These are phyloP conservation scores for Chalaropsis ovoidea DNA, from an alignment of 2,329 filamentous ascomycete genomes.

Conservation along the genomic window DNA sequence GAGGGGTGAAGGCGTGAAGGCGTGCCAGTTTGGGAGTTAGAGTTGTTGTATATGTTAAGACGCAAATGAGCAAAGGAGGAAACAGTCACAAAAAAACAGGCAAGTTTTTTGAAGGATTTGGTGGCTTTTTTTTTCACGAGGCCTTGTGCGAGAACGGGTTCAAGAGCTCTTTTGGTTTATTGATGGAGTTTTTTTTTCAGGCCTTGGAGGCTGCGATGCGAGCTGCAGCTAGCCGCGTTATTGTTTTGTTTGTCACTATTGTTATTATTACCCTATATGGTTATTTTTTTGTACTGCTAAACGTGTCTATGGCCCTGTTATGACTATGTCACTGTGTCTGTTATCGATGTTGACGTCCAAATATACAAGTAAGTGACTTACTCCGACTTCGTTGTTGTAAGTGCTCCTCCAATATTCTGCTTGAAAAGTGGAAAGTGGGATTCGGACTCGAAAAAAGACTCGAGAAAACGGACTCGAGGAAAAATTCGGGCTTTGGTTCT, in stretches of 20 bases:
- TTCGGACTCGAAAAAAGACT: neutral
- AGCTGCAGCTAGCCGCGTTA: slow-evolving; percentile 3
- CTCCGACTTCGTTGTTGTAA: too few species aligned
- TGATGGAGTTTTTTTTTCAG: neutral
- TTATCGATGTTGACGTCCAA: neutral
- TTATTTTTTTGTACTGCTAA: too few species aligned
- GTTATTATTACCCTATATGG: neutral
- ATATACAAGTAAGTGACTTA: neutral
- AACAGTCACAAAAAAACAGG: neutral
- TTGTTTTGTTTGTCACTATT: neutral
- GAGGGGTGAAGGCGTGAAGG: neutral
- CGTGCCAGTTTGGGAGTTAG: neutral
- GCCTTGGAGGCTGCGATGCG: neutral
- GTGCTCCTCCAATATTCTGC: neutral
- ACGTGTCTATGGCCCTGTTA: neutral
- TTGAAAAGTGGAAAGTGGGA: neutral
- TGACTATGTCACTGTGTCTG: neutral
- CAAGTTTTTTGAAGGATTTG: neutral
- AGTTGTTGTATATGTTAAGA: neutral
- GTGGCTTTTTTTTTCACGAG: neutral
- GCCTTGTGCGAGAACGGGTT: neutral
- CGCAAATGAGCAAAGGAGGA: neutral
- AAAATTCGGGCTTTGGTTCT: neutral
- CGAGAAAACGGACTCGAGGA: neutral
- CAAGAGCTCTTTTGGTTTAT: slow-evolving; percentile 2